Evolutionary conservation across 257 asterid genomes (phyloP).

Genomic region (Verbascum thapsus): DNA sequence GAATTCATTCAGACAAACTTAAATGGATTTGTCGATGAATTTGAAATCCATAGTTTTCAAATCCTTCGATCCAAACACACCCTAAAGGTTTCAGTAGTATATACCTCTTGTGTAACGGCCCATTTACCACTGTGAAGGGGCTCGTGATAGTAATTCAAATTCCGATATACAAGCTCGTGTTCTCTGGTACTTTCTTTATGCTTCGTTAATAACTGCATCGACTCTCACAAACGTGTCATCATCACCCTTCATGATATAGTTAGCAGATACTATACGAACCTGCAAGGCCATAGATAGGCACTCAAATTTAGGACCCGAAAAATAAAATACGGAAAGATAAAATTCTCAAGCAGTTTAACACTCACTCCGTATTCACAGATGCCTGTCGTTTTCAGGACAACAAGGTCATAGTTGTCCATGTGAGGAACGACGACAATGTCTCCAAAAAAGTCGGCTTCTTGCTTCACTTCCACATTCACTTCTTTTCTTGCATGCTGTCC

Average conservation of each 20-base stretch:
- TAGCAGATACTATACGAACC: slow-evolving; percentile 67
- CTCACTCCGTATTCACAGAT: slow-evolving; percentile 91
- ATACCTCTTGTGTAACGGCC: slow-evolving; percentile 90
- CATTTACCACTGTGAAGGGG: slow-evolving; percentile 94
- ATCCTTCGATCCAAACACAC: no score
- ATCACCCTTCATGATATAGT: slow-evolving; percentile 88
- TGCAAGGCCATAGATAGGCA: slow-evolving; percentile 39
- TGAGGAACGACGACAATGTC: slow-evolving; percentile 88
- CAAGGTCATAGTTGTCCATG: slow-evolving; percentile 92
- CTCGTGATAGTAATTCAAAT: slow-evolving; percentile 80
- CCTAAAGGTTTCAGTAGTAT: neutral
- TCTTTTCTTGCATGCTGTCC: slow-evolving; percentile 80
- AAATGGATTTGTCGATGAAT: no score
- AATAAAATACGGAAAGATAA: slow-evolving; percentile 11
- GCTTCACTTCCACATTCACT: slow-evolving; percentile 68
- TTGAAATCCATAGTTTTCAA: no score
- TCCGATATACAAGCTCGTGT: slow-evolving; percentile 74
- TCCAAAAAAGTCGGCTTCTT: slow-evolving; percentile 92
- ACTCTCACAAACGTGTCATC: slow-evolving; percentile 93
- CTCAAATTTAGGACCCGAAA: neutral
- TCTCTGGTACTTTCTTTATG: slow-evolving; percentile 53
- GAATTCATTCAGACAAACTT: no score
- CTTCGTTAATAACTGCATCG: slow-evolving; percentile 72
- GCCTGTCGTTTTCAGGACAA: slow-evolving; percentile 90
- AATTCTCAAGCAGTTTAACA: slow-evolving; percentile 18